Base-by-base conservation (phyloP, 352 stramenopile genomes). In the Pythium grandisporangium region DNA sequence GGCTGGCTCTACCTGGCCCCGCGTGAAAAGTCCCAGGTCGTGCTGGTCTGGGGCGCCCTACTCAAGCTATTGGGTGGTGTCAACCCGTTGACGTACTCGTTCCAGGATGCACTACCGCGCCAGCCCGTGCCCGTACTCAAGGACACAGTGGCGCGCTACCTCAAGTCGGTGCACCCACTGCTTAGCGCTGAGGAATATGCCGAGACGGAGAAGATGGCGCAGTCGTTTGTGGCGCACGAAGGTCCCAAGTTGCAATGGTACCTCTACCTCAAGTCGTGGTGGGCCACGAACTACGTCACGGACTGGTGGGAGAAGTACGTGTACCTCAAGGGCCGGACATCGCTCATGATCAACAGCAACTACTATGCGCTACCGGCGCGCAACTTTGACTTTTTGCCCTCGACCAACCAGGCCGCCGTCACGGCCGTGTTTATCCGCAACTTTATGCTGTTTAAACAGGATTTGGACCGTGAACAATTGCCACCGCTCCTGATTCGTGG, bases 61-160 rank as follows among this genome's bases (percentile, higher is more conserved):
- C 63, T 95, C 41, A 95, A 95, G 63, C 42, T 95, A 8, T 62
- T 95, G 20, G 64, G 74, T 37, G 81, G 78, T n/a, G 58, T 48
- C 29, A 84, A 86, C 45, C 82, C 80, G 16, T 57, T 95, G 8
- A 95, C 83, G 35, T 96, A 94, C 57, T 85, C 75, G 42, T 96
- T 92, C 51, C 95, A 99, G 58, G 63, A 78, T 27, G 76, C 85
- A 11, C 52, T 99, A 20, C 93, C 95, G 6, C 70, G 77, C 11
- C 69, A 98, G 29, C 95, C 95, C 8, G 64, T 99, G 45, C 93
- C 94, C 1, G 55, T 80, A 21, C 71, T 98, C 10, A 91, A 96
- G 45, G 86, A 97, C 35, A 98, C 94, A 5, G 62, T 98, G 11
- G 45, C 70, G 26, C 71, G 82, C 32, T 97, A 97, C 49, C 60